phyloP scores from a whole-genome alignment of 2,329 filamentous ascomycete genomes.

The Trichoderma pleuroti region DNA sequence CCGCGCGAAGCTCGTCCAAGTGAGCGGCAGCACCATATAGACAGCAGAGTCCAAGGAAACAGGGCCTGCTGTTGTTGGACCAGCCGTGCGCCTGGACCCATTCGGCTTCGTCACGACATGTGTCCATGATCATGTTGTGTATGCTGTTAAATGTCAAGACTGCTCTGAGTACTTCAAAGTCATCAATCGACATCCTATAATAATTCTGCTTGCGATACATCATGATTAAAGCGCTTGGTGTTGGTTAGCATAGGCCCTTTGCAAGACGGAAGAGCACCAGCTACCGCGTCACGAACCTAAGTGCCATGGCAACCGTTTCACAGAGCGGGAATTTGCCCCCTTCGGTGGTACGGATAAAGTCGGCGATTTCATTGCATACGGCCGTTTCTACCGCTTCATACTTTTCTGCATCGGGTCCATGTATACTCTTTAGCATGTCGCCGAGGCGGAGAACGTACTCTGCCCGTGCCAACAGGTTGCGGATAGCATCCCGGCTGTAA shows the following conservation, averaged over 20 bases:
- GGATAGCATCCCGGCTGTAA: not conserved
- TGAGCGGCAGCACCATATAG: conserved; percentile 4
- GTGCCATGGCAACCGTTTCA: conserved; percentile 6
- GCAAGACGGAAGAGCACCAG: not conserved
- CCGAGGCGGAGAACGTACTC: not conserved
- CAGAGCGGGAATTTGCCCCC: not conserved
- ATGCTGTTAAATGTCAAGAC: not conserved
- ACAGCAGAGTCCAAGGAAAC: conserved; percentile 2
- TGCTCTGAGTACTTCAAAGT: not conserved
- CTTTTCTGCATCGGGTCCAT: not conserved
- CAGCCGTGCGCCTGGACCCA: not conserved
- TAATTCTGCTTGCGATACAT: conserved; percentile 3
- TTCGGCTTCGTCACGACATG: not conserved
- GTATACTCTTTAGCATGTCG: not conserved
- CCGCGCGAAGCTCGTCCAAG: not conserved
- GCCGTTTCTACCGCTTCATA: not conserved
- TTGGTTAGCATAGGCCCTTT: not conserved
- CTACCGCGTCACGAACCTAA: not conserved
- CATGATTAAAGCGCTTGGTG: not conserved
- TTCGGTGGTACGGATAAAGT: not conserved
- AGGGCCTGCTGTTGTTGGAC: not conserved
- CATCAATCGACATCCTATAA: not conserved
- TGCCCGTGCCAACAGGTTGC: conserved; percentile 1
- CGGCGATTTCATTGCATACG: not conserved
- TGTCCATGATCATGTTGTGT: conserved; percentile 7